Conservation (phyloP, 257 asterid species). For the Coffea eugenioides region DNA sequence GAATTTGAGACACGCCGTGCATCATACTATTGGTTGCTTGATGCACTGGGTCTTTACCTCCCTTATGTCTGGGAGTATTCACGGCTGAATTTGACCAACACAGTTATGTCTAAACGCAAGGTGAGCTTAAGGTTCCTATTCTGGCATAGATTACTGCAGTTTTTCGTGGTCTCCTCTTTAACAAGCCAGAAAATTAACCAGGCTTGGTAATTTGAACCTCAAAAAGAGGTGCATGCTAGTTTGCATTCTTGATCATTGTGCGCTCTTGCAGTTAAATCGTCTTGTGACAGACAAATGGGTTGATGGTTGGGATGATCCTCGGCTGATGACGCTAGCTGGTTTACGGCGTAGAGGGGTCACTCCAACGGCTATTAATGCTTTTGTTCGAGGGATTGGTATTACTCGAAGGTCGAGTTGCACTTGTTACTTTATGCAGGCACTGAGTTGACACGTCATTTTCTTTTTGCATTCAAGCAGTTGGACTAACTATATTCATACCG, state of each 20-base stretch:
- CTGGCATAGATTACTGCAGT: background rate
- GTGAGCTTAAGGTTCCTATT: slow-evolving; percentile 34
- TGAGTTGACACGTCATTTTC: slow-evolving; percentile 9
- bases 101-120: slow-evolving; percentile 96
- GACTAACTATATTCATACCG: slow-evolving; percentile 10
- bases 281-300: slow-evolving; percentile 90
- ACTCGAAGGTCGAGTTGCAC: slow-evolving; percentile 70
- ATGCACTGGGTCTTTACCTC: slow-evolving; percentile 72
- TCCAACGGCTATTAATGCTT: slow-evolving; percentile 76
- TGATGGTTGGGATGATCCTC: slow-evolving; percentile 99
- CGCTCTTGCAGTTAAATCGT: slow-evolving; percentile 68
- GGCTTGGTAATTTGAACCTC: background rate
- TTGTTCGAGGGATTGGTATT: slow-evolving; percentile 90
- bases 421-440: slow-evolving; percentile 3
- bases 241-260: slow-evolving; percentile 6
- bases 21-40: slow-evolving; percentile 89
- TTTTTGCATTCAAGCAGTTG: slow-evolving; percentile 14
- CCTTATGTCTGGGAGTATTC: slow-evolving; percentile 96
- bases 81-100: slow-evolving; percentile 74
- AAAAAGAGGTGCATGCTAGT: background rate
- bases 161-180: background rate
- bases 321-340: slow-evolving; percentile 91
- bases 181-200: background rate
- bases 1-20: slow-evolving; percentile 97
- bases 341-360: slow-evolving; percentile 94